phyloP scores from a whole-genome alignment of 164 flowering plant genomes.

The Aristolochia fimbriata region DNA sequence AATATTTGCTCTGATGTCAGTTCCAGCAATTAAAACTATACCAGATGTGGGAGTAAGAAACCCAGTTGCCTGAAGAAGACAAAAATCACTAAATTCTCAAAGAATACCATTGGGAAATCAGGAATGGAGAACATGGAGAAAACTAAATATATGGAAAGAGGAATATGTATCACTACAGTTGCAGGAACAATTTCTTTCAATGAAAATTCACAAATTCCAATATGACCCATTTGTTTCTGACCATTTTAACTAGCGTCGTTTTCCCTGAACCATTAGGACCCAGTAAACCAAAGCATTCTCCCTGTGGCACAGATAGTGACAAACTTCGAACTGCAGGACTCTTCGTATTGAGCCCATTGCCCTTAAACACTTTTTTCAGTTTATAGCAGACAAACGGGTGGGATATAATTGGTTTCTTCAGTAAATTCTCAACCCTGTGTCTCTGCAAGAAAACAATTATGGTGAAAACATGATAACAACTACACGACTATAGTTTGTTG shows the following conservation, averaged over 20 bases:
- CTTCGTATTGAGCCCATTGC: conserved; percentile 68
- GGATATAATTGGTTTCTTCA: conserved; percentile 28
- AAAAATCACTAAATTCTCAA: not conserved
- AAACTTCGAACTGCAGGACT: conserved; percentile 63
- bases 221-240: too few relatives aligned
- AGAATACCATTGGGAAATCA: not conserved
- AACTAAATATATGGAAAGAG: too few relatives aligned
- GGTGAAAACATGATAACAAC: too few relatives aligned
- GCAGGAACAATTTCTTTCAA: too few relatives aligned
- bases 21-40: conserved; percentile 45
- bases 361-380: conserved; percentile 61
- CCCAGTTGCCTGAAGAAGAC: conserved; percentile 59
- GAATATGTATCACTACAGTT: too few relatives aligned
- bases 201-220: too few relatives aligned
- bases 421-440: conserved; percentile 52
- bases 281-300: conserved; percentile 91
- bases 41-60: conserved; percentile 64
- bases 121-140: too few relatives aligned
- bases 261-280: conserved; percentile 97
- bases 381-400: conserved; percentile 56
- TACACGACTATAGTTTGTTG: not conserved
- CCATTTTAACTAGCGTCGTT: conserved; percentile 81
- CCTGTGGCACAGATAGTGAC: conserved; percentile 72
- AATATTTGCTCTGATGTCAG: conserved; percentile 48
- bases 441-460: conserved; percentile 29